phyloP scores from a whole-genome alignment of 441 rosid species.

The Croton setiger region DNA sequence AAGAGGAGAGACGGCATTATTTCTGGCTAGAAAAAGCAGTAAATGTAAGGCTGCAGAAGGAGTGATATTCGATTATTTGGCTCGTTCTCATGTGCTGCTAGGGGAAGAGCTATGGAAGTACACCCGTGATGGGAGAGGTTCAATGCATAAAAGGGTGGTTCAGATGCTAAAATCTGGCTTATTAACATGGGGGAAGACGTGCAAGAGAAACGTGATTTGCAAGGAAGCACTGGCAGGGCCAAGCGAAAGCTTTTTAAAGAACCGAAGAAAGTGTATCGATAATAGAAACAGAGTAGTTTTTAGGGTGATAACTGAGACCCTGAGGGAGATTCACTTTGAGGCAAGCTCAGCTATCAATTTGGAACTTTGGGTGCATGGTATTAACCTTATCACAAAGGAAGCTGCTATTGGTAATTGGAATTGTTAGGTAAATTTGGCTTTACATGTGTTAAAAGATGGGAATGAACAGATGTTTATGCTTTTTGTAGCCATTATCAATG shows the following conservation, averaged over 20 bases:
- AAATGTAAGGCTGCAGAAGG: conserved; percentile 33
- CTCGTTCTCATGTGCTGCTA: conserved; percentile 26
- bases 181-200: conserved; percentile 20
- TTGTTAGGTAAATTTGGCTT: not conserved
- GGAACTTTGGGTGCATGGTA: conserved; percentile 9
- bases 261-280: conserved; percentile 15
- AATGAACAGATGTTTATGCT: too few species aligned
- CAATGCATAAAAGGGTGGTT: conserved; percentile 22
- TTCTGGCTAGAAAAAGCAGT: conserved; percentile 24
- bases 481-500: too few species aligned
- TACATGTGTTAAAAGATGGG: too few species aligned
- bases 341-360: not conserved
- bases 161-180: conserved; percentile 9
- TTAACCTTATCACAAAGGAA: not conserved
- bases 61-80: conserved; percentile 29
- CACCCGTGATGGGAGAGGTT: conserved; percentile 31
- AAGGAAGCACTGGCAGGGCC: conserved; percentile 29
- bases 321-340: conserved; percentile 6
- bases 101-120: conserved; percentile 36
- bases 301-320: conserved; percentile 5
- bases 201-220: conserved; percentile 29
- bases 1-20: conserved; percentile 28
- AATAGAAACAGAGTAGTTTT: conserved; percentile 1
- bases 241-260: conserved; percentile 24
- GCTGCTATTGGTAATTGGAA: not conserved